A percentile compares a stretch with the other conserved stretches of the same genome.
Conservation (phyloP, 1,284 basidiomycete genomes). For the Somion occarium region DNA sequence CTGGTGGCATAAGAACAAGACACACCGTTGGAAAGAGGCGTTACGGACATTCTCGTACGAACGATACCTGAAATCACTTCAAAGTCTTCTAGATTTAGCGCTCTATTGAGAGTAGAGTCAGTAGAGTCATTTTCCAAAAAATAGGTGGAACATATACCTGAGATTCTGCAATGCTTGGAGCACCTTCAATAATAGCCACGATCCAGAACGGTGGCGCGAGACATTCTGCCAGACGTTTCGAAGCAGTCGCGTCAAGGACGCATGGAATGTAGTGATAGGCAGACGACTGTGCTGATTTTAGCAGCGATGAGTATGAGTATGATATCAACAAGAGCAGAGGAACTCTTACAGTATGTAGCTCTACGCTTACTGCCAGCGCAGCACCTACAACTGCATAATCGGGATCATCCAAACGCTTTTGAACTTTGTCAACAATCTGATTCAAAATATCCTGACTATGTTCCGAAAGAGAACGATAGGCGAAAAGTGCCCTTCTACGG, state of each 20-base stretch:
- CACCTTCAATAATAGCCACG: conserved; percentile 19
- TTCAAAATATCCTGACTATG: conserved; percentile 44
- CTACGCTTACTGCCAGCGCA: conserved; percentile 35
- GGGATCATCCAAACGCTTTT: conserved; percentile 43
- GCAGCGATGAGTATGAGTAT: neutral
- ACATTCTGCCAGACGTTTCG: conserved; percentile 5
- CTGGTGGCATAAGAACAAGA: neutral
- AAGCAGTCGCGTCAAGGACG: conserved; percentile 6
- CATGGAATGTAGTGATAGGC: conserved; percentile 6
- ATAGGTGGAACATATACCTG: conserved; percentile 18
- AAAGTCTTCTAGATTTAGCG: conserved; percentile 28
- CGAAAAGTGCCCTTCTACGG: conserved; percentile 55
- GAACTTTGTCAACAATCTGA: conserved; percentile 37
- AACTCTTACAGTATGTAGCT: conserved; percentile 23
- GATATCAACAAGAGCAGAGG: neutral
- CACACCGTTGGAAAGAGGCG: conserved; percentile 13
- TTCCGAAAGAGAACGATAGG: conserved; percentile 49
- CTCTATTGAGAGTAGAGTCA: conserved; percentile 9
- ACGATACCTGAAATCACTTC: conserved; percentile 32
- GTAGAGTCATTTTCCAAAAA: neutral
- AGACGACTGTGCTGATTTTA: neutral
- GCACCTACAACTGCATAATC: conserved; percentile 43
- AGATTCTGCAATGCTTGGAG: conserved; percentile 17
- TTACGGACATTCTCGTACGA: neutral
- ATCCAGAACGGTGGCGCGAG: conserved; percentile 9